phyloP scores from a whole-genome alignment of 345 rosid species.

The Sisymbrium altissimum region DNA sequence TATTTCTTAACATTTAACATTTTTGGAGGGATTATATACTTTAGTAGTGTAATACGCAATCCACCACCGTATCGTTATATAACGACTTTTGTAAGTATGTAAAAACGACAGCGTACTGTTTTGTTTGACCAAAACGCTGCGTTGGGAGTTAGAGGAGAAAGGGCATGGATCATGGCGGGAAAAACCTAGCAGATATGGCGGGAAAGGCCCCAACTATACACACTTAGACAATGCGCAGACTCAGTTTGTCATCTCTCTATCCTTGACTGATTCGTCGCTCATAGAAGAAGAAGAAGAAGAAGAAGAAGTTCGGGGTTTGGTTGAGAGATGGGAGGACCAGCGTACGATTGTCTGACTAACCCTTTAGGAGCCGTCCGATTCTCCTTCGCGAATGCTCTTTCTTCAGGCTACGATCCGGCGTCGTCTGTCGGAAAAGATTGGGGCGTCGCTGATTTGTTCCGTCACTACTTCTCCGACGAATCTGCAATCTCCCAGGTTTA shows the following conservation, averaged over 20 bases:
- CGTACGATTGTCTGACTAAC: constrained; percentile 73
- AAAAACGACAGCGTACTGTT: neutral
- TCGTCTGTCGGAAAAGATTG: constrained; percentile 83
- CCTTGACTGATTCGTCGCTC: neutral
- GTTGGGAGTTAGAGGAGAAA: constrained; percentile 5
- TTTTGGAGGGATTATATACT: too few species aligned
- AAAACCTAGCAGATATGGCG: constrained; percentile 26
- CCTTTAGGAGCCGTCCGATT: constrained; percentile 88
- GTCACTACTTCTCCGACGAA: constrained; percentile 62
- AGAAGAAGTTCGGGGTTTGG: neutral
- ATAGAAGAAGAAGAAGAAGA: neutral
- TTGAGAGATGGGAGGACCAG: constrained; percentile 67
- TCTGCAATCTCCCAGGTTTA: constrained; percentile 60
- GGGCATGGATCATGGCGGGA: constrained; percentile 30
- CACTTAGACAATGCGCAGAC: neutral
- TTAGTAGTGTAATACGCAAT: too few species aligned
- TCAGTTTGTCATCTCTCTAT: constrained; percentile 1
- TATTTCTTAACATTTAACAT: too few species aligned
- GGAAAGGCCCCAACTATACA: constrained; percentile 23
- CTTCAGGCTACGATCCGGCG: constrained; percentile 57
- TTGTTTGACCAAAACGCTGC: constrained; percentile 1
- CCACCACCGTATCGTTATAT: too few species aligned
- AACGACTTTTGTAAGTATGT: too few species aligned
- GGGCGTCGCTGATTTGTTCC: constrained; percentile 82
- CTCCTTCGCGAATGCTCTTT: constrained; percentile 67